Evolutionary conservation across 495 filamentous ascomycete species (phyloP), one percentile per base, ranked within the genome.

Genomic region (Massariosphaeria phaeospora): DNA sequence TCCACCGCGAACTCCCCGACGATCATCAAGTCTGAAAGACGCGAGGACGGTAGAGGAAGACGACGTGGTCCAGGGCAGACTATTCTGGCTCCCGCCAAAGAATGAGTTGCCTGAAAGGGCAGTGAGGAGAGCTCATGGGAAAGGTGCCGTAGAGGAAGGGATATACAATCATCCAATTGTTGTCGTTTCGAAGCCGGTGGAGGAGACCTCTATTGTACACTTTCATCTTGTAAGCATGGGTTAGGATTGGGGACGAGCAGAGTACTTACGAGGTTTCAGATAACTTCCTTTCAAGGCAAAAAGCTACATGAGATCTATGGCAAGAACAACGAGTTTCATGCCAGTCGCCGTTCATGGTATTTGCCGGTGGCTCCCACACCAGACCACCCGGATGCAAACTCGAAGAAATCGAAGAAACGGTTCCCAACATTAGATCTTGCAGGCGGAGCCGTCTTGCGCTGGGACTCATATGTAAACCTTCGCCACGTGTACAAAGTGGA

Each of bases 201-300:
- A 59, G 2, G 60, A 58, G 12, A 24, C 9, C 12, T 13, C 48
- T 10, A n/a, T 52, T 0, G 55, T 56, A 2, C 61, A 63, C 36
- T 63, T 63, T 44, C 61, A 63, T 43, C 8, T 63, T 9, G 61
- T 63, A 48, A 43, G 61, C 20, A 2, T 12, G 15, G 12, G 2
- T 6, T 30, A 33, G 4, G n/a, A n/a, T n/a, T n/a, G n/a, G n/a
- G n/a, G n/a, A n/a, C n/a, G n/a, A 39, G 33, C 11, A 30, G 9
- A n/a, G 15, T 34, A 43, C 46, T 48, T 21, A 62, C 25, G 46
- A 3, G n/a, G n/a, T 0, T n/a, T 2, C 34, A 63, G 61, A 56
- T 63, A 13, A 63, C 61, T 1, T 63, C 61, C 11, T 63, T 63
- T 23, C 50, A 56, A 46, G 61, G 61, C 38, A 63, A 59, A 27